phyloP scores from a whole-genome alignment of 2,329 filamentous ascomycete species.

The Blastomyces emzantsi region DNA sequence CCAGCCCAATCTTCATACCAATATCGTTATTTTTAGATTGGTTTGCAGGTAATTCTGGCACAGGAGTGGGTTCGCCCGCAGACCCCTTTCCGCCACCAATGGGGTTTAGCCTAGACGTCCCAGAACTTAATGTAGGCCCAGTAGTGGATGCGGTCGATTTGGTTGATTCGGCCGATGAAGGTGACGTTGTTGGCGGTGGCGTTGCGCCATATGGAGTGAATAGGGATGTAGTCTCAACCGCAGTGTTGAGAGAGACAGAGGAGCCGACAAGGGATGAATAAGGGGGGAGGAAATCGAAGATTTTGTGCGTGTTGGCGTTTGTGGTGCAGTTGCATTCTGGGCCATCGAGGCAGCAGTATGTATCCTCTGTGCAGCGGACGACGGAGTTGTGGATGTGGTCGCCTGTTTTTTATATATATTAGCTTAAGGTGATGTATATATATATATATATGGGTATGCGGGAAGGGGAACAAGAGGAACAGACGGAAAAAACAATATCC shows the following conservation, averaged over 20 bases:
- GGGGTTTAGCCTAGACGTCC: not conserved
- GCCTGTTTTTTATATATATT: not conserved
- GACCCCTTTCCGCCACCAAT: not conserved
- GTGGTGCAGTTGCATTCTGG: constrained; percentile 8
- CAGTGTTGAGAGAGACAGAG: not conserved
- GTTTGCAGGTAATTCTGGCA: not conserved
- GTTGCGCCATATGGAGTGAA: constrained; percentile 6
- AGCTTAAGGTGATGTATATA: not conserved
- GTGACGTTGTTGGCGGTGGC: not conserved
- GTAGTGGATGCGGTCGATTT: not conserved
- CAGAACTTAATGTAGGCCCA: not conserved
- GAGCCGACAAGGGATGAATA: constrained; percentile 6
- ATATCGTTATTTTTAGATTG: not conserved
- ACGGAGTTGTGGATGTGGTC: constrained; percentile 10
- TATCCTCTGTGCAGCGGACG: not conserved
- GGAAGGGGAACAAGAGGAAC: not conserved
- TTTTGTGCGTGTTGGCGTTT: constrained; percentile 1
- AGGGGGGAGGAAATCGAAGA: constrained; percentile 4
- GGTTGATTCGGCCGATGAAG: not conserved
- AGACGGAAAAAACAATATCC: constrained; percentile 9
- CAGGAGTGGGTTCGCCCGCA: not conserved
- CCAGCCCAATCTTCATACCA: constrained; percentile 7
- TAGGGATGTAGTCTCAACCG: not conserved
- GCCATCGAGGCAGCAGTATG: constrained; percentile 9
- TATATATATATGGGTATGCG: not conserved